Evolutionary conservation across 768 basidiomycete genomes (phyloP).

Genomic region (Mycena vulgaris): DNA sequence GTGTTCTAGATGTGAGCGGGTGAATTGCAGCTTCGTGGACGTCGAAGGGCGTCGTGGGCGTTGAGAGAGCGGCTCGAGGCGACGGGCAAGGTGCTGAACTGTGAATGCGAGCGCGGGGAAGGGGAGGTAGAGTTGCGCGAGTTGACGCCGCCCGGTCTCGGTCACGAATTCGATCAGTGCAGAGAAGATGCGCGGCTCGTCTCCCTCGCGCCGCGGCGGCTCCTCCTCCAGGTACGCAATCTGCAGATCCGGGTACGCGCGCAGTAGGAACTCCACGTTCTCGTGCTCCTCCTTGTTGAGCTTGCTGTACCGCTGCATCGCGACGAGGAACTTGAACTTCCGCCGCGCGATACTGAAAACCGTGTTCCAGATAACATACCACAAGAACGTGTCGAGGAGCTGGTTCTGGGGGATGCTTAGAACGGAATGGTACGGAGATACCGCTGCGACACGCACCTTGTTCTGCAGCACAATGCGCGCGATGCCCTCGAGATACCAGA

Average conservation of each 20-base stretch:
- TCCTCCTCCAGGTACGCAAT: slow-evolving; percentile 99
- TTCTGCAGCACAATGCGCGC: slow-evolving; percentile 91
- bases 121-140: too few species aligned
- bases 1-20: too few species aligned
- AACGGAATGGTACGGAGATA: background rate
- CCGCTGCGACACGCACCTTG: slow-evolving; percentile 69
- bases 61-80: too few species aligned
- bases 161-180: slow-evolving; percentile 95
- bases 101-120: too few species aligned
- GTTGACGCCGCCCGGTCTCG: slow-evolving; percentile 90
- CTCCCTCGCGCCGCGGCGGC: slow-evolving; percentile 92
- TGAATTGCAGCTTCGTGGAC: too few species aligned
- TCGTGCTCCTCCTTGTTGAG: slow-evolving; percentile 99
- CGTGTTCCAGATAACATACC: slow-evolving; percentile 99
- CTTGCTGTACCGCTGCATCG: slow-evolving; percentile 99
- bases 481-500: slow-evolving; percentile 99
- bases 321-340: slow-evolving; percentile 99
- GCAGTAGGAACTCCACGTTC: slow-evolving; percentile 97
- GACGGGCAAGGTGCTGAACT: too few species aligned
- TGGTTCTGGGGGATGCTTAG: slow-evolving; percentile 70
- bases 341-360: slow-evolving; percentile 93
- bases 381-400: slow-evolving; percentile 98
- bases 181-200: slow-evolving; percentile 96
- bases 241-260: slow-evolving; percentile 98
- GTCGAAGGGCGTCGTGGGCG: too few species aligned